phyloP scores from a whole-genome alignment of 108 stramenopile genomes.

The Cyclostephanos tholiformis region DNA sequence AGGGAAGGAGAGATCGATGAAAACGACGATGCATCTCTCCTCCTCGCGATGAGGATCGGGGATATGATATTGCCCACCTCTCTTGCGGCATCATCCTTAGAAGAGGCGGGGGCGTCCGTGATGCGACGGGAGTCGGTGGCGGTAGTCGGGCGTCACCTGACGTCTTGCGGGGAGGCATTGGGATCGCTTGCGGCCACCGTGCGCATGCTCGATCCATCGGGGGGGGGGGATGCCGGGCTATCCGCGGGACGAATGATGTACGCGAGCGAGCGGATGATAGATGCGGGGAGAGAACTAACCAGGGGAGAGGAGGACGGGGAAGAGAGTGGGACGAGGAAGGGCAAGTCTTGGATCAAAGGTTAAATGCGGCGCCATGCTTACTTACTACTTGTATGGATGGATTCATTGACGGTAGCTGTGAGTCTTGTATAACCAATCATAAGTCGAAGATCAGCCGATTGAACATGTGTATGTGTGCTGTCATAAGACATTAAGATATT shows the following conservation, averaged over 20 bases:
- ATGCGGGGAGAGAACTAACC: constrained; percentile 68
- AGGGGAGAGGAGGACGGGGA: constrained; percentile 51
- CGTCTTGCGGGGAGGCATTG: constrained; percentile 47
- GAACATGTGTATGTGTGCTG: too few species aligned
- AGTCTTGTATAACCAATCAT: too few species aligned
- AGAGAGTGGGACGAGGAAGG: constrained; percentile 21
- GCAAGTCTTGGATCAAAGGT: constrained; percentile 69
- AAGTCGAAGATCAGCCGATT: too few species aligned
- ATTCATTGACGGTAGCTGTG: too few species aligned
- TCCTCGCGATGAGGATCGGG: constrained; percentile 28
- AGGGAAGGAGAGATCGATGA: constrained; percentile 61
- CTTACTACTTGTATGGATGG: too few species aligned
- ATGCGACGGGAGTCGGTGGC: constrained; percentile 43
- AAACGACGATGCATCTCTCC: background rate
- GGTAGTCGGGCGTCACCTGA: constrained; percentile 54
- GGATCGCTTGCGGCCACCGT: constrained; percentile 23
- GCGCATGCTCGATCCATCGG: constrained; percentile 18
- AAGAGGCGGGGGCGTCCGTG: constrained; percentile 60
- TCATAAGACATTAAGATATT: too few species aligned
- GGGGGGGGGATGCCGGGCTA: background rate
- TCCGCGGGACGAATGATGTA: constrained; percentile 60
- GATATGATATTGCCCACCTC: constrained; percentile 30
- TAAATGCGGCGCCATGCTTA: too few species aligned
- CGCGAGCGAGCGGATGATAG: constrained; percentile 64
- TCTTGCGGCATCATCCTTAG: constrained; percentile 40